A percentile compares a stretch with the other conserved stretches of the same genome.
Conservation (phyloP, 768 basidiomycete species). For the Sporobolomyces pararoseus region DNA sequence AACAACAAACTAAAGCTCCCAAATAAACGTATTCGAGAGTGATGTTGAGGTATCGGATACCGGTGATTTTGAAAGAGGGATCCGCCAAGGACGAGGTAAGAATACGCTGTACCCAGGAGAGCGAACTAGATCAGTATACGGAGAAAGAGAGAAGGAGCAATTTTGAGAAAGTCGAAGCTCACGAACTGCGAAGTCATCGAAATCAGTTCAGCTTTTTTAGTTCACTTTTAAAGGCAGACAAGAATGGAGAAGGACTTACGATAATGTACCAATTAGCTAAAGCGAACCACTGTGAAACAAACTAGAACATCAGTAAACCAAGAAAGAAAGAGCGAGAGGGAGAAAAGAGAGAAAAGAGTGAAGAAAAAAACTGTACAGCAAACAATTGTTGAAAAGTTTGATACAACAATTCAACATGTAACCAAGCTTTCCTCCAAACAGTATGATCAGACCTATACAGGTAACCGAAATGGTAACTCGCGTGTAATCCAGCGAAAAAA, state of each 20-base stretch:
- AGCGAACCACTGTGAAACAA: slow-evolving; percentile 27
- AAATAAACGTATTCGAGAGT: slow-evolving; percentile 12
- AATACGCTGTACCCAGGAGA: slow-evolving; percentile 50
- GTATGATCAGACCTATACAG: slow-evolving; percentile 80
- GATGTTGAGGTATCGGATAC: slow-evolving; percentile 56
- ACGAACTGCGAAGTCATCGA: background rate
- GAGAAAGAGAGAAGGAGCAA: too few species aligned
- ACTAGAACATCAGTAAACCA: background rate
- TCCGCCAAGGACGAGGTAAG: slow-evolving; percentile 72
- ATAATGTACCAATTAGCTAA: slow-evolving; percentile 34
- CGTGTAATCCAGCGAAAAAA: slow-evolving; percentile 95
- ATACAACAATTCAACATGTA: slow-evolving; percentile 89
- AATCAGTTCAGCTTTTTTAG: slow-evolving; percentile 46
- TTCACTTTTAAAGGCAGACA: background rate
- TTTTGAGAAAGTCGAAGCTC: background rate
- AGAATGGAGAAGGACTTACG: background rate
- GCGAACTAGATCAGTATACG: slow-evolving; percentile 40
- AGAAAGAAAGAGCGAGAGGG: slow-evolving; percentile 46
- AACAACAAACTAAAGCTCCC: slow-evolving; percentile 12
- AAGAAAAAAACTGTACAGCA: too few species aligned
- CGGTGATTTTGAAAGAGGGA: slow-evolving; percentile 57
- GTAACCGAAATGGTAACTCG: slow-evolving; percentile 87
- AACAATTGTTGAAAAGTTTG: slow-evolving; percentile 86
- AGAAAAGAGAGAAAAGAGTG: too few species aligned
- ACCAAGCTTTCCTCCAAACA: slow-evolving; percentile 81